These are phyloP conservation scores for Dioscorea alata DNA, from an alignment of 106 monocot species.

Conservation along the genomic window DNA sequence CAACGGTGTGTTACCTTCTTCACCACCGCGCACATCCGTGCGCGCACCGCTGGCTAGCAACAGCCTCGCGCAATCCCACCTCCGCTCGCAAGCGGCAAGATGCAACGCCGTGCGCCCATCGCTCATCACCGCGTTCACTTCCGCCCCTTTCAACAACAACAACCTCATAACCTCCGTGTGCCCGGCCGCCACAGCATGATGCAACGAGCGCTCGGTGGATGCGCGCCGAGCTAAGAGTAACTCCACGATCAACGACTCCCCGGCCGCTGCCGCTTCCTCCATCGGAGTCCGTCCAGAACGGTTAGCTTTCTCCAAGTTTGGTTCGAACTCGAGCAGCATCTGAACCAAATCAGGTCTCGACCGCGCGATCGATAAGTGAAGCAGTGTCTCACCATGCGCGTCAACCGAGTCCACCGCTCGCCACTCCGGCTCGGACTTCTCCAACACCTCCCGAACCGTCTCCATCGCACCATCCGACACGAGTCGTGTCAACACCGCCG, in stretches of 20 bases:
- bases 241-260: slow-evolving; percentile 45
- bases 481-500: slow-evolving; percentile 37
- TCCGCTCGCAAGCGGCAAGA: slow-evolving; percentile 22
- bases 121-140: slow-evolving; percentile 12
- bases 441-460: slow-evolving; percentile 33
- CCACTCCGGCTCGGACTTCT: slow-evolving; percentile 47
- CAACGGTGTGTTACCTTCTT: slow-evolving; percentile 31
- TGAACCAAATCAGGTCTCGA: slow-evolving; percentile 48
- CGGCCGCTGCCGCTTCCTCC: slow-evolving; percentile 37
- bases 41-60: slow-evolving; percentile 28
- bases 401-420: slow-evolving; percentile 36
- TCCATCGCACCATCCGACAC: slow-evolving; percentile 35
- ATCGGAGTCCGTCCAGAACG: slow-evolving; percentile 35
- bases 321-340: slow-evolving; percentile 47
- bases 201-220: slow-evolving; percentile 27
- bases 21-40: slow-evolving; percentile 28
- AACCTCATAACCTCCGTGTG: slow-evolving; percentile 31
- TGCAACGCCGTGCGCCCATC: slow-evolving; percentile 49
- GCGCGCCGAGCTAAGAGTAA: slow-evolving; percentile 35
- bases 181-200: slow-evolving; percentile 30
- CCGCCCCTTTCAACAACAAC: slow-evolving; percentile 32
- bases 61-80: slow-evolving; percentile 21
- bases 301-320: slow-evolving; percentile 28
- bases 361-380: slow-evolving; percentile 33
- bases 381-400: slow-evolving; percentile 25